Conservation (phyloP, 495 filamentous ascomycete species). For the Aspergillus indologenus region DNA sequence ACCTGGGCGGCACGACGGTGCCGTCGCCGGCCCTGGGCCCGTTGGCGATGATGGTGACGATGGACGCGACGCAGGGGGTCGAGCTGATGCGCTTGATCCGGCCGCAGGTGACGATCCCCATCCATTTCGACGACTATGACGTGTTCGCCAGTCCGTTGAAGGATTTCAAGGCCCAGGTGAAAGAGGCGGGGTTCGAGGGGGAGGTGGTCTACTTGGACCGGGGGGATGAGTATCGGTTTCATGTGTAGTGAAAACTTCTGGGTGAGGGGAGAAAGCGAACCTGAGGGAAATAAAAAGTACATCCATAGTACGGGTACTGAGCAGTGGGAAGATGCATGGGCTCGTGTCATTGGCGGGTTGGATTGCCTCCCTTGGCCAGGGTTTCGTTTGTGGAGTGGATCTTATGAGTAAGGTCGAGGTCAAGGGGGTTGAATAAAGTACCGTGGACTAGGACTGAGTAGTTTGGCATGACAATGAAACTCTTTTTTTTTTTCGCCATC, state of each 20-base stretch:
- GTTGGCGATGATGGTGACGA: constrained; percentile 60
- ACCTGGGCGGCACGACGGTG: constrained; percentile 64
- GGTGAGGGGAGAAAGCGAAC: neutral
- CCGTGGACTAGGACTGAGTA: too few relatives aligned
- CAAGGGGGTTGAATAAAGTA: neutral
- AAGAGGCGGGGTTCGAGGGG: constrained; percentile 46
- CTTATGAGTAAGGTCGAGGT: neutral
- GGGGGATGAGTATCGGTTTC: constrained; percentile 56
- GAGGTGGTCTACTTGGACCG: constrained; percentile 62
- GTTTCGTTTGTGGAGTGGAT: neutral
- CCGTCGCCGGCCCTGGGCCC: constrained; percentile 54
- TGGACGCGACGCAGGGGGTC: constrained; percentile 65
- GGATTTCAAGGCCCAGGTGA: constrained; percentile 59
- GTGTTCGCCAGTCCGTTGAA: constrained; percentile 56
- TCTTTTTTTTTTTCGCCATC: neutral
- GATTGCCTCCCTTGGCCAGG: neutral
- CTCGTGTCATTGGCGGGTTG: neutral
- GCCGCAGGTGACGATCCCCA: constrained; percentile 64
- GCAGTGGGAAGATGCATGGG: neutral
- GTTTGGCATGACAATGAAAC: neutral
- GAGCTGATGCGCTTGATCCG: constrained; percentile 57
- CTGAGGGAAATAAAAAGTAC: too few relatives aligned
- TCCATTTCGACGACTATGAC: constrained; percentile 69
- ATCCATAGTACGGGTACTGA: too few relatives aligned
- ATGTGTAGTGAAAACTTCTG: too few relatives aligned